A percentile compares a stretch with the other conserved stretches of the same genome.
These are phyloP conservation scores for Salix exigua DNA, from an alignment of 345 rosid species.

Conservation along the genomic window DNA sequence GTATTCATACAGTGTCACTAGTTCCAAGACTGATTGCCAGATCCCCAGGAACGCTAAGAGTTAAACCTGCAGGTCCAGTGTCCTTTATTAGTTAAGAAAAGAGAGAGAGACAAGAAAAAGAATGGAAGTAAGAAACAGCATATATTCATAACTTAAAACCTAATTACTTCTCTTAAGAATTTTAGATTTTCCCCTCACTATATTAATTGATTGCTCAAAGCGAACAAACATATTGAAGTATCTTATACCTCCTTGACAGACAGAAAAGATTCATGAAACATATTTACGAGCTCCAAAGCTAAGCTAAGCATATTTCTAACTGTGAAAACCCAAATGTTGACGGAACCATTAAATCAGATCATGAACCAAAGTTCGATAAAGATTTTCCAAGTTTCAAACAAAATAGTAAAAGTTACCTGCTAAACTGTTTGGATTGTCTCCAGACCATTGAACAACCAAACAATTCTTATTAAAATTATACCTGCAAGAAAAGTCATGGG, in stretches of 20 bases:
- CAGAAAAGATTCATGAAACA: too few species aligned
- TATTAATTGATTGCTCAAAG: too few species aligned
- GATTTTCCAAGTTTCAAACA: neutral
- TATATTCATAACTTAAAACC: neutral
- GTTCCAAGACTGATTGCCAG: constrained; percentile 92
- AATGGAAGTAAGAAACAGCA: neutral
- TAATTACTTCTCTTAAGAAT: too few species aligned
- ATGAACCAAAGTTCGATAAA: neutral
- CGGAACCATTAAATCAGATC: neutral
- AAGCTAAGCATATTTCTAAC: neutral
- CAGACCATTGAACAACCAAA: constrained; percentile 89
- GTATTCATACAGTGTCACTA: constrained; percentile 70
- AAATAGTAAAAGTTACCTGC: constrained; percentile 51
- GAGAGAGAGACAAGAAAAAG: neutral
- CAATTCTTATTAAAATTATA: constrained; percentile 64
- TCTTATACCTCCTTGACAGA: too few species aligned
- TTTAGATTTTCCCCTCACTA: too few species aligned
- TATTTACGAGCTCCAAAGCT: too few species aligned
- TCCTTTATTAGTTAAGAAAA: neutral
- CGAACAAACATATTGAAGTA: too few species aligned
- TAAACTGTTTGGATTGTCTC: constrained; percentile 97
- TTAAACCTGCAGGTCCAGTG: constrained; percentile 55
- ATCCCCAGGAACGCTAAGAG: constrained; percentile 88
- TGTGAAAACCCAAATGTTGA: too few species aligned
- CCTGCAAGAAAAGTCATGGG: constrained; percentile 40